Evolutionary conservation across 2,329 filamentous ascomycete genomes (phyloP).

Genomic region (Diaporthe sp.): DNA sequence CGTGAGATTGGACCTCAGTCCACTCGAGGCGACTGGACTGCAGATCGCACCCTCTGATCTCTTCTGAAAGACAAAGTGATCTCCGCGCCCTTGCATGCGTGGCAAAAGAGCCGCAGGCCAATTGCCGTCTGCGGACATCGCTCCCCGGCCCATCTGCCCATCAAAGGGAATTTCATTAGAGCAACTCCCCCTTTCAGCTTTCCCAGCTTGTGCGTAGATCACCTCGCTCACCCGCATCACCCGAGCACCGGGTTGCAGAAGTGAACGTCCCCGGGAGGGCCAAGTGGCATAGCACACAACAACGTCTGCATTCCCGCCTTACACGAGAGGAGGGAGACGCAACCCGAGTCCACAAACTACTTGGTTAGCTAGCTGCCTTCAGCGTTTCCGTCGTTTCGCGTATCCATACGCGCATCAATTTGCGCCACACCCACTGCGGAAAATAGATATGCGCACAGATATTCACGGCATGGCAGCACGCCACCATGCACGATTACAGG

Average conservation of each 20-base stretch:
- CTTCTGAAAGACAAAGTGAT: conserved; percentile 26
- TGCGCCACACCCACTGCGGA: conserved; percentile 4
- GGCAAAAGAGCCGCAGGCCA: conserved; percentile 33
- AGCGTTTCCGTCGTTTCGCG: not conserved
- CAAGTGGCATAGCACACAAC: not conserved
- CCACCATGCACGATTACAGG: conserved; percentile 21
- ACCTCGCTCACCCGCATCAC: not conserved
- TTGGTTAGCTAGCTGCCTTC: not conserved
- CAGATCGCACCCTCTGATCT: conserved; percentile 3
- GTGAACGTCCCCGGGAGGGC: not conserved
- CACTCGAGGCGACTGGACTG: conserved; percentile 14
- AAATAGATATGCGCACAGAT: not conserved
- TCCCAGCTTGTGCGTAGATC: conserved; percentile 1
- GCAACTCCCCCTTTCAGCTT: not conserved
- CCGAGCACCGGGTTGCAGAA: not conserved
- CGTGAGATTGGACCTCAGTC: conserved; percentile 2
- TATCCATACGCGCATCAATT: not conserved
- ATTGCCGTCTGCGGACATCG: conserved; percentile 26
- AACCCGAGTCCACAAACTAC: not conserved
- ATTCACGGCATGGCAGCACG: not conserved
- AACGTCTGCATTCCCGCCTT: not conserved
- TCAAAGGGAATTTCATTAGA: not conserved
- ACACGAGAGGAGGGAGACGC: not conserved
- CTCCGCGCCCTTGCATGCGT: conserved; percentile 24
- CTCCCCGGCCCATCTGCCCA: not conserved